phyloP scores from a whole-genome alignment of 495 filamentous ascomycete species.

The Neurospora terricola region DNA sequence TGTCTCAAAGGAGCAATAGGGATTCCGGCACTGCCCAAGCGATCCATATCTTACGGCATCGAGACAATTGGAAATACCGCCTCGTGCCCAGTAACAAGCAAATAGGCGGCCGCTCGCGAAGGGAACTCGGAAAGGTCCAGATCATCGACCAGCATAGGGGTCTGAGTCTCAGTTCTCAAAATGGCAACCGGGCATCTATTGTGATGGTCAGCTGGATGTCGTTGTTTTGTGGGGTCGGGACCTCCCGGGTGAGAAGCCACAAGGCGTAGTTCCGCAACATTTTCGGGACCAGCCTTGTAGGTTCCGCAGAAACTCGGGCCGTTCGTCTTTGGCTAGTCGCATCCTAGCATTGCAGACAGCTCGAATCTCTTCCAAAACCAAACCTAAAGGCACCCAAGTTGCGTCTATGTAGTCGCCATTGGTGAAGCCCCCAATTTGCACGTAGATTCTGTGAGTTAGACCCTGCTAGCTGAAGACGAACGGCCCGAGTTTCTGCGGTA shows the following conservation, averaged over 20 bases:
- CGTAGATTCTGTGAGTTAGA: no score
- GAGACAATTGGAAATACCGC: background rate
- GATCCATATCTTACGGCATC: background rate
- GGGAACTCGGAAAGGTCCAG: background rate
- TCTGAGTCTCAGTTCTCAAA: background rate
- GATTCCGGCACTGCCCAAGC: background rate
- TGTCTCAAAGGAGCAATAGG: background rate
- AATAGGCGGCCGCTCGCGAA: background rate
- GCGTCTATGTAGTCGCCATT: no score
- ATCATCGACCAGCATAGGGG: background rate
- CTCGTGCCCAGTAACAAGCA: background rate
- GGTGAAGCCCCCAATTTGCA: no score
- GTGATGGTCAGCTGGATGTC: conserved; percentile 8
- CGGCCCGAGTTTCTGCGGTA: no score
- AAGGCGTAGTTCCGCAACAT: background rate
- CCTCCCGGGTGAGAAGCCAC: conserved; percentile 8
- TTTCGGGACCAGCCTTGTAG: background rate
- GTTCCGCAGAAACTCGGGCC: no score
- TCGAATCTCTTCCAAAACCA: no score
- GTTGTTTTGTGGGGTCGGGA: conserved; percentile 4
- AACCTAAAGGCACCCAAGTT: no score
- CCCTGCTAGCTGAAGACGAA: no score
- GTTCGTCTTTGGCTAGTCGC: no score
- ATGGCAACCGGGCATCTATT: background rate
- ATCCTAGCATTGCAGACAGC: no score